Evolutionary conservation across 306 rosid genomes (phyloP).

Genomic region (Gynostemma pentaphyllum): DNA sequence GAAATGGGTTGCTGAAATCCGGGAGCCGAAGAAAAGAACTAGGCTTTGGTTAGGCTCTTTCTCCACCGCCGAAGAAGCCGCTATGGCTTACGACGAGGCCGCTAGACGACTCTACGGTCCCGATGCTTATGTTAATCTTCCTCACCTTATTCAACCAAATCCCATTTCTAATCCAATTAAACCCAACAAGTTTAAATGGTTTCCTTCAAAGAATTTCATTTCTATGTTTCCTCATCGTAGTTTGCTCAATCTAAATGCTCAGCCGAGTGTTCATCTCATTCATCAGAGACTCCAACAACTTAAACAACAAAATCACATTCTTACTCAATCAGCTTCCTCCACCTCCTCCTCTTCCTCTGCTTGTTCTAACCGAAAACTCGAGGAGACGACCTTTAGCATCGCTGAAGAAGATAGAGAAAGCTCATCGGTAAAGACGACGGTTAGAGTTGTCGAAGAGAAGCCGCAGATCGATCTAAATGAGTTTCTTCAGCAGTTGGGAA

Average conservation of each 20-base stretch:
- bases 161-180: slow-evolving; percentile 19
- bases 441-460: slow-evolving; percentile 47
- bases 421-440: slow-evolving; percentile 13
- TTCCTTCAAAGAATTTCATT: slow-evolving; percentile 77
- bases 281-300: slow-evolving; percentile 83
- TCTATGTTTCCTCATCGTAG: slow-evolving; percentile 78
- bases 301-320: slow-evolving; percentile 44
- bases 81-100: slow-evolving; percentile 94
- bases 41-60: slow-evolving; percentile 95
- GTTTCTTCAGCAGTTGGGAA: slow-evolving; percentile 90
- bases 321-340: slow-evolving; percentile 22
- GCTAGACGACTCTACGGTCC: slow-evolving; percentile 90
- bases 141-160: slow-evolving; percentile 45
- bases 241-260: slow-evolving; percentile 76
- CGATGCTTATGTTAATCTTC: slow-evolving; percentile 89
- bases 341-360: slow-evolving; percentile 23
- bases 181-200: slow-evolving; percentile 68
- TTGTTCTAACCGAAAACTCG: neutral
- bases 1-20: slow-evolving; percentile 96
- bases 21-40: slow-evolving; percentile 93
- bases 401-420: slow-evolving; percentile 11
- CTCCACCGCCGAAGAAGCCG: slow-evolving; percentile 94
- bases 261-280: slow-evolving; percentile 92
- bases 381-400: too few species aligned
- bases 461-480: slow-evolving; percentile 95